phyloP scores from a whole-genome alignment of 169 alveolate species.

The Gregarina niphandrodes region DNA sequence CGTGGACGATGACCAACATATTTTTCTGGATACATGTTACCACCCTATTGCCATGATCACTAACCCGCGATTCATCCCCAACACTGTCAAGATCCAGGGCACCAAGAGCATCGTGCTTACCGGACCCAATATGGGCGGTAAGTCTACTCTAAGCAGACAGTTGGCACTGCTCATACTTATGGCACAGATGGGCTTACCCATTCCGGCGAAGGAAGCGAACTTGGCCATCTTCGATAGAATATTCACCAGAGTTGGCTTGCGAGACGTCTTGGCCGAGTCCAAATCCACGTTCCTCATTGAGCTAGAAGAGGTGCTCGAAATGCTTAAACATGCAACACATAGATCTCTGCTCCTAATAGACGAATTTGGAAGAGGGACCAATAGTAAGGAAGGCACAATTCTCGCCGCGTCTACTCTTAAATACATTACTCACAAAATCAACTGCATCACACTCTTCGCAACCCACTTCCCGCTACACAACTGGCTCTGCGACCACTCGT shows the following conservation, averaged over 20 bases:
- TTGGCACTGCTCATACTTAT: conserved; percentile 72
- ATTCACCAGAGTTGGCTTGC: conserved; percentile 94
- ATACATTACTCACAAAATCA: conserved; percentile 36
- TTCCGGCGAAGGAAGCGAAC: conserved; percentile 56
- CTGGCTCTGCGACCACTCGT: conserved; percentile 40
- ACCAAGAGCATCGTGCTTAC: conserved; percentile 51
- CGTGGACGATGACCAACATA: no score
- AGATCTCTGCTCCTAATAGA: conserved; percentile 28
- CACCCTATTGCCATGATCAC: not conserved
- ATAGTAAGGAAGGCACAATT: conserved; percentile 94
- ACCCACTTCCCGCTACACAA: conserved; percentile 73
- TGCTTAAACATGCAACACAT: not conserved
- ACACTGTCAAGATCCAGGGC: conserved; percentile 29
- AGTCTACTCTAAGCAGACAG: conserved; percentile 86
- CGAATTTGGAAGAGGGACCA: conserved; percentile 75
- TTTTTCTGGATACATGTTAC: no score
- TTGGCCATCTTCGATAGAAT: conserved; percentile 84
- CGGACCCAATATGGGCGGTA: conserved; percentile 99
- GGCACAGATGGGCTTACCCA: conserved; percentile 94
- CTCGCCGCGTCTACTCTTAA: conserved; percentile 77
- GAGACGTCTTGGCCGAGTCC: conserved; percentile 85
- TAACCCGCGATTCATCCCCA: conserved; percentile 39
- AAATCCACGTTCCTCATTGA: conserved; percentile 91
- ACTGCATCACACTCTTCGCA: conserved; percentile 71
- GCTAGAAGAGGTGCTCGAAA: conserved; percentile 63